Conservation (phyloP, 495 filamentous ascomycete species). For the Xylaria palmicola region DNA sequence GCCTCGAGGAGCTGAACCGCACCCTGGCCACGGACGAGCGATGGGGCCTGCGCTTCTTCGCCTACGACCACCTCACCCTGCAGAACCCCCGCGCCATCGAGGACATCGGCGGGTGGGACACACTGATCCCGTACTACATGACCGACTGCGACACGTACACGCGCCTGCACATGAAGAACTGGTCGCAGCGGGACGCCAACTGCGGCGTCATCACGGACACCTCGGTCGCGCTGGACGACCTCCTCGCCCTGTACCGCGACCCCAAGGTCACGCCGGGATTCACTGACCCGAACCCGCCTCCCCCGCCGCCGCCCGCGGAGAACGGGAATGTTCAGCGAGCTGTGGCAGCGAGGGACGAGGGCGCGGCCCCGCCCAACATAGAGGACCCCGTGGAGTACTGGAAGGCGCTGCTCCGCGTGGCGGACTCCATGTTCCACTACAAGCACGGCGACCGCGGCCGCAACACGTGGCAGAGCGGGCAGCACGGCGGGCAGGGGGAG, state of each 20-base stretch:
- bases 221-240: slow-evolving; percentile 42
- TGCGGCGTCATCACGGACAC: slow-evolving; percentile 57
- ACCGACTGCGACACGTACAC: slow-evolving; percentile 61
- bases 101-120: slow-evolving; percentile 60
- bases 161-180: slow-evolving; percentile 52
- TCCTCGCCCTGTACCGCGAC: slow-evolving; percentile 49
- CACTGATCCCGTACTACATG: slow-evolving; percentile 60
- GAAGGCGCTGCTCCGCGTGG: slow-evolving; percentile 24
- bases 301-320: slow-evolving; percentile 24
- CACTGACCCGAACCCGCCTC: slow-evolving; percentile 46
- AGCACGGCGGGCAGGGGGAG: slow-evolving; percentile 60
- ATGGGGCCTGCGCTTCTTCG: slow-evolving; percentile 56
- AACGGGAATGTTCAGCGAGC: slow-evolving; percentile 17
- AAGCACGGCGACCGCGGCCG: slow-evolving; percentile 45
- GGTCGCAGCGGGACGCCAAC: slow-evolving; percentile 42
- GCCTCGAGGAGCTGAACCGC: slow-evolving; percentile 41
- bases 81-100: slow-evolving; percentile 54
- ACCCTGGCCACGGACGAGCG: slow-evolving; percentile 27
- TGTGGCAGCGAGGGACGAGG: neutral
- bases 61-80: slow-evolving; percentile 59
- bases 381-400: slow-evolving; percentile 33
- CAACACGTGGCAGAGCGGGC: slow-evolving; percentile 60
- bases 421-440: slow-evolving; percentile 38
- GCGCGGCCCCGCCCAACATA: neutral
- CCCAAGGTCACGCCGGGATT: slow-evolving; percentile 31